A percentile compares a stretch with the other conserved stretches of the same genome.
phyloP scores from a whole-genome alignment of 2,329 filamentous ascomycete species.

The Exophiala viscosa region DNA sequence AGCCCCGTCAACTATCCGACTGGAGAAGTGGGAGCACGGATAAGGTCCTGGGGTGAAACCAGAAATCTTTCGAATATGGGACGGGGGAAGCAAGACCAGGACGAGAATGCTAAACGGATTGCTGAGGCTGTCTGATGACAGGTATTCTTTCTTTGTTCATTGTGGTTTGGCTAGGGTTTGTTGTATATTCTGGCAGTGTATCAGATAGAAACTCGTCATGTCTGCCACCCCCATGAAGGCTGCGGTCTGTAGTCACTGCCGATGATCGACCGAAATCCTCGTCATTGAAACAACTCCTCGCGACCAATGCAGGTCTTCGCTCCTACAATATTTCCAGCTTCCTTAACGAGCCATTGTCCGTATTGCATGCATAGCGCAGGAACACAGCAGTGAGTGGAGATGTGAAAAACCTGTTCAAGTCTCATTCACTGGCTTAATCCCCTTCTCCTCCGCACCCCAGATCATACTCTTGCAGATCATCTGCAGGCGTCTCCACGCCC shows the following conservation, averaged over 20 bases:
- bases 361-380: too few species aligned
- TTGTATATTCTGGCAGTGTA: too few species aligned
- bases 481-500: background rate
- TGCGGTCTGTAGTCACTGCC: too few species aligned
- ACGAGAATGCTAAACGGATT: background rate
- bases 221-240: too few species aligned
- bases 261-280: background rate
- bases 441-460: background rate
- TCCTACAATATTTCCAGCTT: background rate
- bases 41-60: background rate
- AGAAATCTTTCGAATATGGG: background rate
- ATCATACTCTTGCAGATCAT: background rate
- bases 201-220: too few species aligned
- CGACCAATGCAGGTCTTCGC: background rate
- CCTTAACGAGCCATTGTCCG: background rate
- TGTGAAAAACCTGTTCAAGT: background rate
- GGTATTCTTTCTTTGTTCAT: too few species aligned
- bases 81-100: background rate
- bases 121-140: too few species aligned
- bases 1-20: slow-evolving; percentile 12
- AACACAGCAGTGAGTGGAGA: too few species aligned
- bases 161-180: too few species aligned
- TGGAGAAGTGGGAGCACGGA: background rate
- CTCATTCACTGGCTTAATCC: background rate
- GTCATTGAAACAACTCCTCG: background rate